Base-by-base conservation (phyloP, 371 early-diverging fungal genomes). In the Lichtheimia ramosa region DNA sequence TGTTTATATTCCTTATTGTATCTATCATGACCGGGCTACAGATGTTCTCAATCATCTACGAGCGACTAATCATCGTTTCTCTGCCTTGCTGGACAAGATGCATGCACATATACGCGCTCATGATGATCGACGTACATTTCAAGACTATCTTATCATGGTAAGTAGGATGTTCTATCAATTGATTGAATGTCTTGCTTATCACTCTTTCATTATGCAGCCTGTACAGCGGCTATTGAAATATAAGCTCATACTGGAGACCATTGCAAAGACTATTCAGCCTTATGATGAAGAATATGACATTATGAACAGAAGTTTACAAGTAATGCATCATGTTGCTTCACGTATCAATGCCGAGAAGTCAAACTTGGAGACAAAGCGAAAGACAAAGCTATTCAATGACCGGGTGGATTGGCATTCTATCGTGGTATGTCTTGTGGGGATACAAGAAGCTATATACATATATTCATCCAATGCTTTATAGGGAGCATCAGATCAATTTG, bases 61-160 rank as follows among this genome's bases (percentile, higher is more conserved):
- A 14, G 52, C 69, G 48, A 73, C 62, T 14, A 74, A 65, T 23
- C 34, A 58, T 6, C 63, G 62, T 5, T 73, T 72, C 50, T 14
- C 49, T 1, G 50, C 62, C 15, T 14, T 69, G 13, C 62, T 68
- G 59, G 70, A 67, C 20, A 54, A 65, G 10, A 42, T 71, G 7
- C 20, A 41, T 15, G 12, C 24, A 6, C 21, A 23, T 41, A 42
- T 14, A 27, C 12, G 46, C 15, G 10, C 59, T 41, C 40, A 7
- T 3, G 51, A 51, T 48, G 57, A 49, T 7, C 51, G 59, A 13
- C 63, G 77, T 8, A 68, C 66, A 12, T 73, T 80, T 51, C 68
- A 70, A 41, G 81, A 80, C 27, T 80, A 77, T 52, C 34, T 80
- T 42, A 77, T 77, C 24, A 77, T 64, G 68, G 80, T 76, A 72